Conservation (phyloP, 805 yeast species). For the Wickerhamomyces chambardii region DNA sequence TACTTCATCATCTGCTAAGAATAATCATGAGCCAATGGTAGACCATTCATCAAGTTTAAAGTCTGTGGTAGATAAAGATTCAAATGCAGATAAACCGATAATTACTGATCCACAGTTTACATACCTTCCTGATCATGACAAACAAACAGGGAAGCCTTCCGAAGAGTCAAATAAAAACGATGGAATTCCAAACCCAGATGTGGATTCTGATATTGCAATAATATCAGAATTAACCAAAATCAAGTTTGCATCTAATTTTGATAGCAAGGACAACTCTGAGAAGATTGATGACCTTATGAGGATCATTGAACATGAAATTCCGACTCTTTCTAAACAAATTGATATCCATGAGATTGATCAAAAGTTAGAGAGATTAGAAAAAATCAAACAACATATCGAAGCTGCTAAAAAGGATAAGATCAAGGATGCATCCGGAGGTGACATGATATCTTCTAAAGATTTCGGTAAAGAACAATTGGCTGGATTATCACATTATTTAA, state of each 20-base stretch:
- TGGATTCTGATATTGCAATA: neutral
- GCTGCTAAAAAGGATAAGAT: conserved; percentile 2
- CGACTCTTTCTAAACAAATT: neutral
- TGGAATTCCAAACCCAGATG: no score
- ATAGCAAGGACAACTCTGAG: neutral
- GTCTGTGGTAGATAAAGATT: no score
- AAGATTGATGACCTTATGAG: conserved; percentile 1
- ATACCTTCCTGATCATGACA: no score
- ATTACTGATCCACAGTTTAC: no score
- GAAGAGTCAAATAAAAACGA: no score
- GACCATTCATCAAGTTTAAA: no score
- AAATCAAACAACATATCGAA: neutral
- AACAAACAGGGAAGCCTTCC: no score
- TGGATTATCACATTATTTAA: conserved; percentile 32
- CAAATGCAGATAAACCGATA: no score
- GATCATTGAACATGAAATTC: neutral
- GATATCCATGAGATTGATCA: neutral
- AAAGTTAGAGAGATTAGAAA: neutral
- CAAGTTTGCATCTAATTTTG: neutral
- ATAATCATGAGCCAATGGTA: no score
- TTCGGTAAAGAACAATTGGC: conserved; percentile 23
- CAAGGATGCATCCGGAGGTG: neutral
- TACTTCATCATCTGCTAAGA: no score
- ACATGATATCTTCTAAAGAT: neutral
- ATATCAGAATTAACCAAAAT: neutral